Evolutionary conservation across 495 filamentous ascomycete genomes (phyloP), one percentile per base, ranked within the genome.

Genomic region (Echria macrotheca): DNA sequence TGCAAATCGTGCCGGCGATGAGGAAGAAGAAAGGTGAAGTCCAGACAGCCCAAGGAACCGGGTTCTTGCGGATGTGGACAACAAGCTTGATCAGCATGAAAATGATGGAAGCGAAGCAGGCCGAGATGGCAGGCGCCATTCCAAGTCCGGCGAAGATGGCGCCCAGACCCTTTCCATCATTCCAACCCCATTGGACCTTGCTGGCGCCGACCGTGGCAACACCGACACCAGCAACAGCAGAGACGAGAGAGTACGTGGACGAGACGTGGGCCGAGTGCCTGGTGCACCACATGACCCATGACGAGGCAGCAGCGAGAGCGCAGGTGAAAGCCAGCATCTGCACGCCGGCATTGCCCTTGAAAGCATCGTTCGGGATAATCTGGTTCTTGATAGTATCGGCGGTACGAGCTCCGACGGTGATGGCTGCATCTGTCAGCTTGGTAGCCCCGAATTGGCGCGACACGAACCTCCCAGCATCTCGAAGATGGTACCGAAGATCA

Each of bases 341-440:
- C 8, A 76, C 70, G 17, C 66, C 75, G 1, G 82, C 72, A 29
- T 80, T 68, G 1, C 64, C 70, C 0, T 65, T 47, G 61, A 85
- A 87, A 14, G 67, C 57, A 1, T 70, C 49, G 52, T 69, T 71
- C 44, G 55, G 60, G 57, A 88, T 78, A 64, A 88, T 84, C 15
- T 76, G 77, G 61, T 75, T 81, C 56, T 80, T 78, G 70, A 87
- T 86, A 26, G 84, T 87, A 45, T 76, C 73, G 39, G 84, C 80
- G 4, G 80, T 78, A 11, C 82, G 76, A n/a, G 75, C 65, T 26
- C 83, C 82, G 25, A 87, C 74, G 24, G 74, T 73, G 28, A 87
- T 67, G 15, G 84, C 78, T 41, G 38, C 22, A 12, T 6, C 6
- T 41, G 38, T 41, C 38, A 41, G 38, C 22, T 9, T 3, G 14